These are phyloP conservation scores for Moesziomyces antarcticus DNA, from an alignment of 1,284 basidiomycete genomes.

Conservation along the genomic window DNA sequence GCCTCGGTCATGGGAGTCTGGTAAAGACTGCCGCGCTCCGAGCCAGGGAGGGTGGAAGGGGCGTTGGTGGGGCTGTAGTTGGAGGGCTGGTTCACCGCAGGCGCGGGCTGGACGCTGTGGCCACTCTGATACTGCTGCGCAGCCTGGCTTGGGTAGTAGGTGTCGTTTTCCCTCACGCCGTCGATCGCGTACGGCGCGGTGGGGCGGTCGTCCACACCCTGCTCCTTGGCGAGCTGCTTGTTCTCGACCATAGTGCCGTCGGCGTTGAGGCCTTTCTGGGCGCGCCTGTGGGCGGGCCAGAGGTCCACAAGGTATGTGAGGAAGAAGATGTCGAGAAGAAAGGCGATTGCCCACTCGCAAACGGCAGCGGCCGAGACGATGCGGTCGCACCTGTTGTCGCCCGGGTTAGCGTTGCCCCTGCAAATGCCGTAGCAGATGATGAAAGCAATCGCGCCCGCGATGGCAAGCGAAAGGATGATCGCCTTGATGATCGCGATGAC, in stretches of 20 bases:
- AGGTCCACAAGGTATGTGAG: slow-evolving; percentile 68
- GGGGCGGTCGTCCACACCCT: slow-evolving; percentile 21
- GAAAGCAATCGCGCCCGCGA: slow-evolving; percentile 70
- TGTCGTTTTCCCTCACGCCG: slow-evolving; percentile 35
- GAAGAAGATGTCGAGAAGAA: slow-evolving; percentile 69
- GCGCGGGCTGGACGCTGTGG: slow-evolving; percentile 19
- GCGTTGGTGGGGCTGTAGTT: slow-evolving; percentile 14
- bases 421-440: slow-evolving; percentile 69
- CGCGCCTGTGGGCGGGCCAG: slow-evolving; percentile 47
- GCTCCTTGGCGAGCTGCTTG: slow-evolving; percentile 36
- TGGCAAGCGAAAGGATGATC: slow-evolving; percentile 69
- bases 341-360: slow-evolving; percentile 61
- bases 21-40: slow-evolving; percentile 43
- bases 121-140: slow-evolving; percentile 18
- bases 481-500: slow-evolving; percentile 71
- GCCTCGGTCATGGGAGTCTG: slow-evolving; percentile 49
- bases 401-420: slow-evolving; percentile 37
- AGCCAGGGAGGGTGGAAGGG: slow-evolving; percentile 24
- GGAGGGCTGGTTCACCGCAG: slow-evolving; percentile 4
- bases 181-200: slow-evolving; percentile 42
- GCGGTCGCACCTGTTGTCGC: slow-evolving; percentile 67
- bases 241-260: slow-evolving; percentile 55
- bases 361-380: slow-evolving; percentile 70
- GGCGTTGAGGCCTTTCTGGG: slow-evolving; percentile 47
- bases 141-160: slow-evolving; percentile 40